These are phyloP conservation scores for Cucurbita pepo DNA, from an alignment of 306 rosid genomes.

Conservation along the genomic window DNA sequence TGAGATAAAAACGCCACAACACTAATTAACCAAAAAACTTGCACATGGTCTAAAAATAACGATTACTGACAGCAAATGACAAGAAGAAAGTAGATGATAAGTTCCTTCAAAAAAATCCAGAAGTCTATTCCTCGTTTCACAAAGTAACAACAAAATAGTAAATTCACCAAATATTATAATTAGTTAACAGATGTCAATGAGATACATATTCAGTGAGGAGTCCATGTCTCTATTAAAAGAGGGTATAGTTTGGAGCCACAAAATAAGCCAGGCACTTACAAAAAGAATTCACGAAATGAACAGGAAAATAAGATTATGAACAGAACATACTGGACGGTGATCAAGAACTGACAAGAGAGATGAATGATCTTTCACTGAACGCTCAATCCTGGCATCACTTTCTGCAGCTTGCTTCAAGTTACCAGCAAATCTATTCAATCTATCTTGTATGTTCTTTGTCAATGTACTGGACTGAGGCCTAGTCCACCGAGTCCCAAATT, in stretches of 20 bases:
- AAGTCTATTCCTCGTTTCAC: background rate
- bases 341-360: slow-evolving; percentile 83
- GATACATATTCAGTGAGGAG: background rate
- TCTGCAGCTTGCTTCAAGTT: slow-evolving; percentile 96
- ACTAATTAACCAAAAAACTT: background rate
- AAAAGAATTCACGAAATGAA: background rate
- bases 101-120: background rate
- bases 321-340: slow-evolving; percentile 58
- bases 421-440: slow-evolving; percentile 80
- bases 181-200: background rate
- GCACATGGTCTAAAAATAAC: background rate
- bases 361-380: slow-evolving; percentile 68
- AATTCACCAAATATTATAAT: background rate
- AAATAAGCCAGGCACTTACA: background rate
- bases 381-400: slow-evolving; percentile 88
- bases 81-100: background rate
- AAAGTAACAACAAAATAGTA: background rate
- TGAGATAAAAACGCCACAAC: slow-evolving; percentile 12
- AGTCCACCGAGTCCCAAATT: slow-evolving; percentile 91
- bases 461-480: slow-evolving; percentile 93
- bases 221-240: background rate
- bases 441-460: slow-evolving; percentile 90
- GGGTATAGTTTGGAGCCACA: background rate
- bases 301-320: background rate
- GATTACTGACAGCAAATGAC: slow-evolving; percentile 2